A percentile compares a stretch with the other conserved stretches of the same genome.
These are phyloP conservation scores for Rhipidocladum racemiflorum DNA, from an alignment of 176 grass and related monocot genomes.

Conservation along the genomic window DNA sequence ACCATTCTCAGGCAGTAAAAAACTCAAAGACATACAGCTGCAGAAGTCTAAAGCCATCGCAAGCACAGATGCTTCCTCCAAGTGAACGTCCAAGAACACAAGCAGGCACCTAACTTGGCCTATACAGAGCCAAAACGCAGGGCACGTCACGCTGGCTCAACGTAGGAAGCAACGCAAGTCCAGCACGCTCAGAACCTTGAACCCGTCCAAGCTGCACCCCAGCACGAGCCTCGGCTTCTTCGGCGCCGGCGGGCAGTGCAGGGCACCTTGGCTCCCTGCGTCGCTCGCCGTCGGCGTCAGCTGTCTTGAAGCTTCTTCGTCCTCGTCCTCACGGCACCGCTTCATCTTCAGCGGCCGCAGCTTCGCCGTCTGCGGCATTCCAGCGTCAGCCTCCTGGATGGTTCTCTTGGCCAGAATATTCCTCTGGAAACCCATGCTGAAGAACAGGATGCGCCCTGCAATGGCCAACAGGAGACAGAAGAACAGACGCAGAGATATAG, in stretches of 20 bases:
- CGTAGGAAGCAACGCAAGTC: slow-evolving; percentile 41
- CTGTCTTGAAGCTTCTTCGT: background rate
- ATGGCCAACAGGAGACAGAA: background rate
- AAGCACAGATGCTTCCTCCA: background rate
- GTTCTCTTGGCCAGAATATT: slow-evolving; percentile 23
- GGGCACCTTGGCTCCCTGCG: background rate
- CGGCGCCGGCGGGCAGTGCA: slow-evolving; percentile 22
- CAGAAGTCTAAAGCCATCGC: background rate
- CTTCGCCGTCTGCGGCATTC: background rate
- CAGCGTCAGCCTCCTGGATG: background rate
- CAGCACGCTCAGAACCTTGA: slow-evolving; percentile 32
- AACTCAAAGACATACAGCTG: background rate
- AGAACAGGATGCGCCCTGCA: background rate
- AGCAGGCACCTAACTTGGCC: background rate
- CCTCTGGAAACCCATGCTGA: slow-evolving; percentile 29
- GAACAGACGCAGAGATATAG: background rate
- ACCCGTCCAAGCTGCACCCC: slow-evolving; percentile 28
- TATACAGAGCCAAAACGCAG: background rate
- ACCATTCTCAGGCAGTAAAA: background rate
- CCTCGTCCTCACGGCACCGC: background rate
- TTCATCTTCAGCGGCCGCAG: slow-evolving; percentile 16
- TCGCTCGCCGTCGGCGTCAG: background rate
- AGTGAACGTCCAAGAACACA: background rate
- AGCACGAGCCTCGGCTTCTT: slow-evolving; percentile 41
- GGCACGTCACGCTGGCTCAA: background rate